Base-by-base conservation (phyloP, 2,329 filamentous ascomycete species). In the Fusarium musae region DNA sequence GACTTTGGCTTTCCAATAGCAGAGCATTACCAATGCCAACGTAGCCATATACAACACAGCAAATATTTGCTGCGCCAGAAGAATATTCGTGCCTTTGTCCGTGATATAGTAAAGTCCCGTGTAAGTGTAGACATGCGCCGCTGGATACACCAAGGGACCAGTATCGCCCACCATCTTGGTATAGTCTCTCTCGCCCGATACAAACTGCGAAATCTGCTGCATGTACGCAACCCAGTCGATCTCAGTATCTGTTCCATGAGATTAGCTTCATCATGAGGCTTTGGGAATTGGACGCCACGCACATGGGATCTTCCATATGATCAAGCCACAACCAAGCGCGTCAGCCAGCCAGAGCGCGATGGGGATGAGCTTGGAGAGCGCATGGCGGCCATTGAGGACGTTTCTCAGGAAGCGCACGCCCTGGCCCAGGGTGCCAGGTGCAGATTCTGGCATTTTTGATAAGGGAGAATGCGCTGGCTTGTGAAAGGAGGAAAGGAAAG, bases 191-290 rank as follows among this genome's bases (percentile, higher is more conserved):
- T 98, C 95, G 78, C 96, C 96, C 23, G 89, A 87, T 50, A 95
- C 84, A 79, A 93, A 96, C 76, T 95, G 91, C 44, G 88, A 84
- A 49, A 98, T 87, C 79, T 99, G 96, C 81, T 98, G 89, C 95
- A 99, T 98, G 83, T 99, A 99, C 1, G 96, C 94, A 66, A 88
- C 89, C 96, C 96, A 99, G 84, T 99, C 96, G 79, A 99, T 99
- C 83, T 99, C 96, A 47, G 96, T 99, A 81, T 99, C 96, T 88
- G 75, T 47, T 53, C 49, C 34, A 39, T 17, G 12, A 16, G 7
- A 37, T 75, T 49, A 74, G 69, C 53, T 70, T 59, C 63, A 40
- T 26, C 17, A 4, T 30, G 32, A 9, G 43, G n/a, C n/a, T 54
- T 21, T n/a, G 53, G 39, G 32, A 26, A 61, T 37, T 23, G 5